Conservation (phyloP, 768 basidiomycete genomes). For the Serendipita indica region DNA sequence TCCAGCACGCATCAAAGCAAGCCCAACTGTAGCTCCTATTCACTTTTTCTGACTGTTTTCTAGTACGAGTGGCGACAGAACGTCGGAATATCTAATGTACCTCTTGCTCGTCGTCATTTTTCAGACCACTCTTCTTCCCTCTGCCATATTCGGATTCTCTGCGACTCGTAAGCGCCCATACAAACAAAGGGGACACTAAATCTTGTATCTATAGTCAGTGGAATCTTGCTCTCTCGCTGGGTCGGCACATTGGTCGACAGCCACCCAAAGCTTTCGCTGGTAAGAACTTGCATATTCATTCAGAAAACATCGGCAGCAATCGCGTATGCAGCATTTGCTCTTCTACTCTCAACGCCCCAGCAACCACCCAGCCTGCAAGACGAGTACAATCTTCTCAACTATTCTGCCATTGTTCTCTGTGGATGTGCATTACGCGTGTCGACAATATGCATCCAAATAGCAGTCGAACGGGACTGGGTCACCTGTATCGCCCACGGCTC, state of each 20-base stretch:
- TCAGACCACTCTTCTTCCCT: conserved; percentile 31
- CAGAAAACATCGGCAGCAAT: conserved; percentile 28
- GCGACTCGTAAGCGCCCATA: conserved; percentile 20
- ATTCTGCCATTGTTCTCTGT: background rate
- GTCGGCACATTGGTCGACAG: conserved; percentile 32
- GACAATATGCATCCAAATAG: conserved; percentile 26
- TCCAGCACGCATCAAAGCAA: conserved; percentile 14
- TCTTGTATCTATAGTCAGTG: conserved; percentile 14
- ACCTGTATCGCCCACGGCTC: conserved; percentile 27
- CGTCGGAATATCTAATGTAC: conserved; percentile 30
- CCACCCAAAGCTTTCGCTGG: conserved; percentile 24
- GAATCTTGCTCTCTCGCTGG: conserved; percentile 28
- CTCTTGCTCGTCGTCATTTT: conserved; percentile 31
- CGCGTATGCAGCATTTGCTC: conserved; percentile 25
- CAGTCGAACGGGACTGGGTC: conserved; percentile 39
- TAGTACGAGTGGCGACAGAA: conserved; percentile 23
- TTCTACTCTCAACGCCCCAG: conserved; percentile 18
- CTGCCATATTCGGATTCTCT: conserved; percentile 34
- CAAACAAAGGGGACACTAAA: background rate
- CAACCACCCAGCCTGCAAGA: background rate
- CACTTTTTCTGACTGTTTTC: background rate
- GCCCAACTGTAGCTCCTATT: background rate
- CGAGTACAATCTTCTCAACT: background rate
- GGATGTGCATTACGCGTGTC: background rate
- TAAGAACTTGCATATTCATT: conserved; percentile 26